Evolutionary conservation across 768 basidiomycete species (phyloP), one percentile per base, ranked within the genome.

Genomic region (Cystofilobasidium ferigula): DNA sequence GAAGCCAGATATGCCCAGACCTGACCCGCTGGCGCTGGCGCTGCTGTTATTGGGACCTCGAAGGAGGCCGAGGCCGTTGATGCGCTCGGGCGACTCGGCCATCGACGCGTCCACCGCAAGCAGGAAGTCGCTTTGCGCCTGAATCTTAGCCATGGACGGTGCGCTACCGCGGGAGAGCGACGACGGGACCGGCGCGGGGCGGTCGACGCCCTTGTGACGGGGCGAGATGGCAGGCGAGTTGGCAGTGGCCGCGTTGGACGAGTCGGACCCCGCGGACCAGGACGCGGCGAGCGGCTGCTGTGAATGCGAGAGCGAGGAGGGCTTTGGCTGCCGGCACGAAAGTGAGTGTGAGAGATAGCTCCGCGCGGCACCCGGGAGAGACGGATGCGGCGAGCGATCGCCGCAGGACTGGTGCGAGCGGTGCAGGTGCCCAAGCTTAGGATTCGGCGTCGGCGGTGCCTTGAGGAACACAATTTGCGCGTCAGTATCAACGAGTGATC

Each of bases 391-490:
- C 16, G 54, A 43, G 12, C 26, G 48, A 9, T 26, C 36, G 30
- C 36, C 47, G 40, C 22, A 36, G 34, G 32, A 43, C 0, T 47
- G 57, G 5, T 22, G 53, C 8, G 43, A 24, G 20, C 56, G 47
- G 13, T 64, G 32, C 28, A 57, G 54, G 22, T 64, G 57, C 18
- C 35, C 20, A 14, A 45, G 43, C 30, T 64, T 64, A 10, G 63
- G 42, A 30, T 64, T 64, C 30, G 63, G 63, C 22, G 63, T 64
- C 3, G 58, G 63, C 24, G 63, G 63, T 6, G 63, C 56, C 63
- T 64, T n/a, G 7, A n/a, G 14, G 12, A 24, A 22, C 18, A 14
- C 7, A 24, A 47, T 18, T 18, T n/a, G 1, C 13, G 18, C 30
- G 36, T 43, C 20, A 22, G 28, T 36, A 28, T 24, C n/a, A n/a